Evolutionary conservation across 2,329 filamentous ascomycete genomes (phyloP).

Genomic region (Xylariaceae sp.): DNA sequence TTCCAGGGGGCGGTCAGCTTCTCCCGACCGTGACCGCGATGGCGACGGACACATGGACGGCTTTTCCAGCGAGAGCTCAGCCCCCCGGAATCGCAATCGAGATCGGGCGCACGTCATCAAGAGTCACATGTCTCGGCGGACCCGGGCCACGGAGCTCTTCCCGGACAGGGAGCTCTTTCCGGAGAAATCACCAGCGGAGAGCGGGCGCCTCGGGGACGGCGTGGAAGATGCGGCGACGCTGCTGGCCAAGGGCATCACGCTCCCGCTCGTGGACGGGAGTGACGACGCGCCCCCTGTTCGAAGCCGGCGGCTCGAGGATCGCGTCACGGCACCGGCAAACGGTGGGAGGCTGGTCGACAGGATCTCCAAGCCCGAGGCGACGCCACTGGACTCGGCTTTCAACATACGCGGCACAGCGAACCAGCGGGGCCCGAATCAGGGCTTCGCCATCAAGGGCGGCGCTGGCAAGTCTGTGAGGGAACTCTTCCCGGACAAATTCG

Average conservation of each 20-base stretch:
- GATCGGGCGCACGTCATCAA: slow-evolving; percentile 38
- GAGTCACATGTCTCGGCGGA: slow-evolving; percentile 28
- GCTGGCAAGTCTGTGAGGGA: slow-evolving; percentile 51
- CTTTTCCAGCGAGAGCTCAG: slow-evolving; percentile 21
- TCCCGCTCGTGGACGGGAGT: slow-evolving; percentile 40
- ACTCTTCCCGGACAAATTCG: slow-evolving; percentile 60
- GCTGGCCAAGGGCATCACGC: slow-evolving; percentile 39
- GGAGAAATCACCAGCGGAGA: slow-evolving; percentile 32
- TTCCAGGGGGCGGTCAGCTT: slow-evolving; percentile 43
- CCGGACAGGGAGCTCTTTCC: slow-evolving; percentile 54
- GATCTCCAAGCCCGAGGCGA: slow-evolving; percentile 23
- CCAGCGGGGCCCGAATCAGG: slow-evolving; percentile 37
- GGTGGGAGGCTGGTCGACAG: slow-evolving; percentile 26
- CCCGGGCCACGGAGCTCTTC: slow-evolving; percentile 1
- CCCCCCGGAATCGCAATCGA: slow-evolving; percentile 27
- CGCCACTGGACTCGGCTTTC: slow-evolving; percentile 31
- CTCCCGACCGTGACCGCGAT: slow-evolving; percentile 37
- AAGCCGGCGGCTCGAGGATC: slow-evolving; percentile 19
- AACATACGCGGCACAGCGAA: slow-evolving; percentile 53
- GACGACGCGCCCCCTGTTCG: slow-evolving; percentile 18
- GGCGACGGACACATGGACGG: slow-evolving; percentile 32
- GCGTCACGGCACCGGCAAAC: slow-evolving; percentile 26
- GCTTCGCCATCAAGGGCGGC: slow-evolving; percentile 60
- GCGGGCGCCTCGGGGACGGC: slow-evolving; percentile 42
- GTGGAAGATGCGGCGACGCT: slow-evolving; percentile 46